phyloP scores from a whole-genome alignment of 345 rosid species.

The Populus euphratica region DNA sequence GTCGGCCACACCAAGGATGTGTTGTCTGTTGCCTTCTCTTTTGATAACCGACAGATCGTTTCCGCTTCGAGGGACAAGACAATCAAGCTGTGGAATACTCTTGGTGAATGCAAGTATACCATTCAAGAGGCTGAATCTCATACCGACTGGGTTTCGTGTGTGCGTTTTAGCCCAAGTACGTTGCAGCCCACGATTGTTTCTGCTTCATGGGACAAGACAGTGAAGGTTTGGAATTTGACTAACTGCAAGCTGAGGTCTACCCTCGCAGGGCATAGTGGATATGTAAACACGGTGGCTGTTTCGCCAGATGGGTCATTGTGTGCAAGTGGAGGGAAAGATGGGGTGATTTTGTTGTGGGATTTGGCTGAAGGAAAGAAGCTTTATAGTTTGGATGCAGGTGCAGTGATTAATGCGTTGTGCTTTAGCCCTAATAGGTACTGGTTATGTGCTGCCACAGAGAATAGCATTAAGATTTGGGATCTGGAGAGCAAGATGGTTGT shows the following conservation, averaged over 20 bases:
- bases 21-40: slow-evolving; percentile 89
- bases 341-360: slow-evolving; percentile 84
- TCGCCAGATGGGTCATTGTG: slow-evolving; percentile 95
- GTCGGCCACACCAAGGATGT: slow-evolving; percentile 97
- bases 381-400: slow-evolving; percentile 75
- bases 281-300: slow-evolving; percentile 87
- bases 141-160: slow-evolving; percentile 91
- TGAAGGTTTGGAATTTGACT: slow-evolving; percentile 90
- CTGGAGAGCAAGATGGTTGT: slow-evolving; percentile 91
- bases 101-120: slow-evolving; percentile 97
- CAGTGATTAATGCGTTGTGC: slow-evolving; percentile 75
- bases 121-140: slow-evolving; percentile 87
- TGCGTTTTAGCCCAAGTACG: slow-evolving; percentile 80
- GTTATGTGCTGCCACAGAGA: slow-evolving; percentile 94
- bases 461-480: slow-evolving; percentile 98
- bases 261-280: slow-evolving; percentile 70
- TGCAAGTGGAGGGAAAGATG: slow-evolving; percentile 97
- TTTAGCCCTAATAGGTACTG: slow-evolving; percentile 99
- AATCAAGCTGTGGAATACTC: slow-evolving; percentile 91
- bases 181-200: slow-evolving; percentile 86
- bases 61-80: slow-evolving; percentile 96
- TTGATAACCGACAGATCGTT: slow-evolving; percentile 95
- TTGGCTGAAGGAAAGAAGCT: slow-evolving; percentile 95
- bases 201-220: slow-evolving; percentile 83
- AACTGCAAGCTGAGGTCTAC: slow-evolving; percentile 84